Evolutionary conservation across 129 eudicot species (phyloP).

Genomic region (Lactuca saligna): DNA sequence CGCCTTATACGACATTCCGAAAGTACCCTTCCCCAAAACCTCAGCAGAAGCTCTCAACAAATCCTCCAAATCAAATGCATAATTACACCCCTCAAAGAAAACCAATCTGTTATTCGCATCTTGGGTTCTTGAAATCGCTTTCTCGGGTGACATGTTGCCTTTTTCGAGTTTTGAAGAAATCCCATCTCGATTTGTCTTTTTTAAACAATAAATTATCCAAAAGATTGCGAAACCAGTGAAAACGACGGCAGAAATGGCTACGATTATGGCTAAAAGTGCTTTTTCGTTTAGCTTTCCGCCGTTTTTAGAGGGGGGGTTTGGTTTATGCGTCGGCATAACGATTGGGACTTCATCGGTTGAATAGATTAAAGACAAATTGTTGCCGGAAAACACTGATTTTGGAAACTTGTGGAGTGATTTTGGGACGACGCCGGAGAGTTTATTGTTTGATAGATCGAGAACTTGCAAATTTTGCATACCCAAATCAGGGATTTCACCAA

Average conservation of each 20-base stretch:
- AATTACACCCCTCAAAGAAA: slow-evolving; percentile 92
- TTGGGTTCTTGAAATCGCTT: slow-evolving; percentile 73
- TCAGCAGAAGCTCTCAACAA: slow-evolving; percentile 96
- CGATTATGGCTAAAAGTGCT: slow-evolving; percentile 61
- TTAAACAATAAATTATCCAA: slow-evolving; percentile 59
- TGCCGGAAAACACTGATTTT: slow-evolving; percentile 65
- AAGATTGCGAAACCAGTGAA: slow-evolving; percentile 54
- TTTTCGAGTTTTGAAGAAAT: slow-evolving; percentile 71
- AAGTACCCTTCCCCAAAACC: slow-evolving; percentile 94
- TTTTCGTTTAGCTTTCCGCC: slow-evolving; percentile 49
- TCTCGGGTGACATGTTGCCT: slow-evolving; percentile 82
- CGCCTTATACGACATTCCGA: slow-evolving; percentile 93
- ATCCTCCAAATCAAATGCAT: slow-evolving; percentile 96
- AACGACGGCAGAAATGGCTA: slow-evolving; percentile 57
- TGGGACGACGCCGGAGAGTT: slow-evolving; percentile 65
- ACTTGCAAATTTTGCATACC: slow-evolving; percentile 50
- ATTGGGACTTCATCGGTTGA: slow-evolving; percentile 45
- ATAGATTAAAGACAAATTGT: slow-evolving; percentile 44
- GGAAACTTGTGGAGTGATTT: slow-evolving; percentile 73
- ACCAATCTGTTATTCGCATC: slow-evolving; percentile 77
- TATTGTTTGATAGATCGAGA: slow-evolving; percentile 65
- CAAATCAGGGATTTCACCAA: slow-evolving; percentile 72
- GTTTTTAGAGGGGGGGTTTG: slow-evolving; percentile 25
- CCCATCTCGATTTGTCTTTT: slow-evolving; percentile 44
- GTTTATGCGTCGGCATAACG: slow-evolving; percentile 42